Conservation (phyloP, 1,139 yeast species). For the Candida gigantensis region DNA sequence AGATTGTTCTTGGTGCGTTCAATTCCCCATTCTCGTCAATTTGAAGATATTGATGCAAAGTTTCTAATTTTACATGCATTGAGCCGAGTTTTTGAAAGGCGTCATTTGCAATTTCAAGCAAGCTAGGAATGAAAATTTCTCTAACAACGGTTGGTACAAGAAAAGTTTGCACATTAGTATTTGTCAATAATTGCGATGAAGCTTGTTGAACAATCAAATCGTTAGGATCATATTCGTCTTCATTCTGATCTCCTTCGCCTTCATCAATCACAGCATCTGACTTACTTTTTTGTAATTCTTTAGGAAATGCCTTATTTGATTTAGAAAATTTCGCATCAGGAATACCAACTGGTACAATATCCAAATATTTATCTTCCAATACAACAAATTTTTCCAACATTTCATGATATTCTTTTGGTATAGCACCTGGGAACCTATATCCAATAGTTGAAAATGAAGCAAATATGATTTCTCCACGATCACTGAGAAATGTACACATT, state of each 20-base stretch:
- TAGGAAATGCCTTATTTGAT: constrained; percentile 25
- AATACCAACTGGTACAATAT: constrained; percentile 43
- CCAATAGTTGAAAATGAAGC: constrained; percentile 47
- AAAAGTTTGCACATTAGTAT: constrained; percentile 40
- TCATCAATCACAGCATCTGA: constrained; percentile 8
- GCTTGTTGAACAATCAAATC: constrained; percentile 42
- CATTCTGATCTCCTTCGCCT: constrained; percentile 5
- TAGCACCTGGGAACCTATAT: constrained; percentile 55
- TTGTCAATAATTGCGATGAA: constrained; percentile 36
- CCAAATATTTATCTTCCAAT: constrained; percentile 32
- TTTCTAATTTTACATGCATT: constrained; percentile 46
- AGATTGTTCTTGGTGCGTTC: constrained; percentile 47
- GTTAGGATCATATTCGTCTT: constrained; percentile 17
- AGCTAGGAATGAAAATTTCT: constrained; percentile 27
- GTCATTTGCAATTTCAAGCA: constrained; percentile 31
- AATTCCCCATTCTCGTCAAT: constrained; percentile 41
- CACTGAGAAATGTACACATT: constrained; percentile 52
- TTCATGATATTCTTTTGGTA: constrained; percentile 33
- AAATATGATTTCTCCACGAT: constrained; percentile 57
- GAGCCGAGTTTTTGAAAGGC: constrained; percentile 35
- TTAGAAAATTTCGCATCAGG: constrained; percentile 35
- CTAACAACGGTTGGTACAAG: constrained; percentile 40
- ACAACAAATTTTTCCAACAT: constrained; percentile 29
- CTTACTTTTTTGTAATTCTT: constrained; percentile 16
- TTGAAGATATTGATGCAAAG: constrained; percentile 56